Conservation (phyloP, 73 alveolate species). For the Tetrahymena thermophila region DNA sequence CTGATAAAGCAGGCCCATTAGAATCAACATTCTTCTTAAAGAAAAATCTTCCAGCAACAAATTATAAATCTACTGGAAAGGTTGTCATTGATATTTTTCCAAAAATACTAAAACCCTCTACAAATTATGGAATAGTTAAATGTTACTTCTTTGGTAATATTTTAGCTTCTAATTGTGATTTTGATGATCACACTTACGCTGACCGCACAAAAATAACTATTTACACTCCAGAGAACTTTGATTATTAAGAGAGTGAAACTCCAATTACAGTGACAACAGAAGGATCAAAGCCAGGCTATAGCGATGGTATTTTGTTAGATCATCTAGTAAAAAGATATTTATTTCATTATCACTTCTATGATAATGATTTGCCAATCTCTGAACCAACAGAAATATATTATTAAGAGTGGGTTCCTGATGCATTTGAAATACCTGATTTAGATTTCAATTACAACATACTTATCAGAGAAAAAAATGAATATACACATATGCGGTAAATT, state of each 20-base stretch:
- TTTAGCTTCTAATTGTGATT: not conserved
- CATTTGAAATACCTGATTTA: not conserved
- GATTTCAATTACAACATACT: not conserved
- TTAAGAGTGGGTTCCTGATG: not conserved
- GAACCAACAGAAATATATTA: not conserved
- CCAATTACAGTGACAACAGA: not conserved
- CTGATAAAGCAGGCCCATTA: not conserved
- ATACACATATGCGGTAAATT: not conserved
- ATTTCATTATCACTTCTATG: not conserved
- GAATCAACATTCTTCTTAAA: not conserved
- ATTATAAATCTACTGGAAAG: not conserved
- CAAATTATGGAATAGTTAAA: not conserved
- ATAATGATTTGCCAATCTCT: not conserved
- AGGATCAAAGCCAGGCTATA: not conserved
- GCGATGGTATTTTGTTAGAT: not conserved
- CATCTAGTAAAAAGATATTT: not conserved
- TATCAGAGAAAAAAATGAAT: not conserved
- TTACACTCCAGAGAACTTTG: not conserved
- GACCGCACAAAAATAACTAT: not conserved
- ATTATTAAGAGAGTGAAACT: not conserved
- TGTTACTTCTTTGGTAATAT: not conserved
- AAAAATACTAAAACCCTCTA: not conserved
- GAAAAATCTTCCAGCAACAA: not conserved
- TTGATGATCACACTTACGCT: not conserved
- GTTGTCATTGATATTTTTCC: not conserved